Evolutionary conservation across 2,329 filamentous ascomycete genomes (phyloP).

Genomic region (Diaporthe australafricana): DNA sequence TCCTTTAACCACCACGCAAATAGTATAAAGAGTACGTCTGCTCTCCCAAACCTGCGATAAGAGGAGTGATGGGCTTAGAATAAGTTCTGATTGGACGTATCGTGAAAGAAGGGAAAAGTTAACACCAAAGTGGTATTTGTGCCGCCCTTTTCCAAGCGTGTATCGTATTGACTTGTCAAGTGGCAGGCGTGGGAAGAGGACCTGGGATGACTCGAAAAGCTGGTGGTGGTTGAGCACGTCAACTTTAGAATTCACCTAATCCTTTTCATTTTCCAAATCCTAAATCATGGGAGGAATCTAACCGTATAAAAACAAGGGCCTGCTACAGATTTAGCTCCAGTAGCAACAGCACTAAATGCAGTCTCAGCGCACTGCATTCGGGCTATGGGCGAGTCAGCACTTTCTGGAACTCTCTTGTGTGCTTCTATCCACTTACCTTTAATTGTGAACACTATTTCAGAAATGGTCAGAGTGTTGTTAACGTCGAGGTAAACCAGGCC

Average conservation of each 20-base stretch:
- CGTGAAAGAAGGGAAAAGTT: neutral
- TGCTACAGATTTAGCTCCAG: neutral
- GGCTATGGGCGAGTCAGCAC: neutral
- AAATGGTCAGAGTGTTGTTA: neutral
- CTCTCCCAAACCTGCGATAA: neutral
- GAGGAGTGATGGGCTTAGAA: neutral
- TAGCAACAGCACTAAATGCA: no score
- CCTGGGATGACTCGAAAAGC: neutral
- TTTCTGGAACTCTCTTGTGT: neutral
- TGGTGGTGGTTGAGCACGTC: neutral
- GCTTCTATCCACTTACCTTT: neutral
- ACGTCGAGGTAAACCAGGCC: constrained; percentile 3
- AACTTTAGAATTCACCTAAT: neutral
- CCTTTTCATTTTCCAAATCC: neutral
- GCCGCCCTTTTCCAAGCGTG: neutral
- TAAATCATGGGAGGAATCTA: neutral
- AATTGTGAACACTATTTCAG: neutral
- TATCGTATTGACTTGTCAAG: neutral
- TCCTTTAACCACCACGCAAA: neutral
- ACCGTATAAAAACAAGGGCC: neutral
- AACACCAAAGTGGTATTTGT: neutral
- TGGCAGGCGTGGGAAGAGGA: neutral
- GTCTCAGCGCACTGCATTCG: neutral
- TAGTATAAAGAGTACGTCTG: neutral
- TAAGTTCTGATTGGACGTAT: neutral